Conservation (phyloP, 306 rosid genomes). For the Vigna hirtella region DNA sequence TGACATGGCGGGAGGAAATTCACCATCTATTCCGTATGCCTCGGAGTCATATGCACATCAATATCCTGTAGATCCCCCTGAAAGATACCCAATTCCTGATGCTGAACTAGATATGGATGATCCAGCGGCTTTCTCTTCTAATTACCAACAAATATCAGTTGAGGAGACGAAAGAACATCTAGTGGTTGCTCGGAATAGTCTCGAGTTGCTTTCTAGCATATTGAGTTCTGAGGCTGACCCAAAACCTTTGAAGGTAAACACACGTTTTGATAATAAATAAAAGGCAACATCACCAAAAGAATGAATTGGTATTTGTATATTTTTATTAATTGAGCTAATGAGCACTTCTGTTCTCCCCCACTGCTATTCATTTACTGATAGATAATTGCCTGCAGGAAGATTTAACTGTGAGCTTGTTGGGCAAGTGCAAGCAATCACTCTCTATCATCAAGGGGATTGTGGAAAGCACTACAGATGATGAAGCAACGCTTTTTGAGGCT, state of each 20-base stretch:
- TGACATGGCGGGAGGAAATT: slow-evolving; percentile 52
- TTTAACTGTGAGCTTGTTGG: slow-evolving; percentile 70
- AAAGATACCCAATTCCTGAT: slow-evolving; percentile 63
- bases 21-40: slow-evolving; percentile 51
- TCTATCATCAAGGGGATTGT: slow-evolving; percentile 67
- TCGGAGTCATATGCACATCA: slow-evolving; percentile 56
- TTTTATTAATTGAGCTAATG: no score
- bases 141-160: slow-evolving; percentile 49
- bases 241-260: slow-evolving; percentile 70
- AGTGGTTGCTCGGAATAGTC: slow-evolving; percentile 77
- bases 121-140: slow-evolving; percentile 50
- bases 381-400: slow-evolving; percentile 64
- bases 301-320: slow-evolving; percentile 9
- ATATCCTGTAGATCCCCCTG: slow-evolving; percentile 60
- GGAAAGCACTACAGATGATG: slow-evolving; percentile 76
- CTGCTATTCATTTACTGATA: not conserved
- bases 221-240: slow-evolving; percentile 71
- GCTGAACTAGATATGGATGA: slow-evolving; percentile 49
- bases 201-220: slow-evolving; percentile 75
- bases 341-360: not conserved
- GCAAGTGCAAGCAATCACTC: slow-evolving; percentile 75
- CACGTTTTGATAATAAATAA: slow-evolving; percentile 6
- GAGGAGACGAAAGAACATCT: slow-evolving; percentile 78
- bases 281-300: not conserved
- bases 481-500: slow-evolving; percentile 81